Percentiles rank a stretch among this genome's conserved stretches.
These are phyloP conservation scores for Boechera divaricarpa DNA, from an alignment of 345 rosid genomes.

Conservation along the genomic window DNA sequence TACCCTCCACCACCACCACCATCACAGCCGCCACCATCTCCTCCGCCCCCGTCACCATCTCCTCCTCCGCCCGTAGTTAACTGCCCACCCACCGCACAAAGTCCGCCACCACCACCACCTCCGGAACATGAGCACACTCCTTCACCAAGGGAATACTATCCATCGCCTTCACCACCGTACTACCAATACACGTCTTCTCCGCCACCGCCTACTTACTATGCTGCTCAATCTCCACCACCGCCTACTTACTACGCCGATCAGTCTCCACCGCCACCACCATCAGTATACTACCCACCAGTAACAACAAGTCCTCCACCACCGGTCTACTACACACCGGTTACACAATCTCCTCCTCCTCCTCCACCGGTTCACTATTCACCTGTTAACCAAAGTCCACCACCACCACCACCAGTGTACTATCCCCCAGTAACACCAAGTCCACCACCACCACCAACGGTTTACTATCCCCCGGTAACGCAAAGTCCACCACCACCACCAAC, in stretches of 20 bases:
- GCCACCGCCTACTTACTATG: constrained; percentile 37
- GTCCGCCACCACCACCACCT: constrained; percentile 45
- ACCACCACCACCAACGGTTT: constrained; percentile 15
- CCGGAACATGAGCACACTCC: constrained; percentile 16
- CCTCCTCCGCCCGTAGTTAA: constrained; percentile 38
- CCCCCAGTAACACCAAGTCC: constrained; percentile 6
- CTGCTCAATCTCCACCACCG: constrained; percentile 40
- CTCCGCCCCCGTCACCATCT: constrained; percentile 26
- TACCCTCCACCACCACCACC: constrained; percentile 49
- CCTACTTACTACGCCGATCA: background rate
- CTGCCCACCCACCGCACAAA: constrained; percentile 25
- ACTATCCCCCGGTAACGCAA: constrained; percentile 26
- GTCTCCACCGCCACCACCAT: constrained; percentile 26
- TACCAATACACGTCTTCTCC: constrained; percentile 39
- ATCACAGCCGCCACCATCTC: constrained; percentile 43
- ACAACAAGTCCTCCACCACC: constrained; percentile 41
- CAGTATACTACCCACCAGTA: constrained; percentile 10
- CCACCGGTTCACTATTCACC: constrained; percentile 34
- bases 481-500: constrained; percentile 43
- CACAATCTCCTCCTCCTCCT: constrained; percentile 22
- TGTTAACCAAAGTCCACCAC: constrained; percentile 17
- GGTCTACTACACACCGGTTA: constrained; percentile 10
- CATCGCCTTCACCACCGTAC: constrained; percentile 43
- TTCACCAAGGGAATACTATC: constrained; percentile 37
- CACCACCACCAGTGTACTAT: constrained; percentile 33